phyloP scores from a whole-genome alignment of 2,329 filamentous ascomycete species.

The Xylariaceae sp. region DNA sequence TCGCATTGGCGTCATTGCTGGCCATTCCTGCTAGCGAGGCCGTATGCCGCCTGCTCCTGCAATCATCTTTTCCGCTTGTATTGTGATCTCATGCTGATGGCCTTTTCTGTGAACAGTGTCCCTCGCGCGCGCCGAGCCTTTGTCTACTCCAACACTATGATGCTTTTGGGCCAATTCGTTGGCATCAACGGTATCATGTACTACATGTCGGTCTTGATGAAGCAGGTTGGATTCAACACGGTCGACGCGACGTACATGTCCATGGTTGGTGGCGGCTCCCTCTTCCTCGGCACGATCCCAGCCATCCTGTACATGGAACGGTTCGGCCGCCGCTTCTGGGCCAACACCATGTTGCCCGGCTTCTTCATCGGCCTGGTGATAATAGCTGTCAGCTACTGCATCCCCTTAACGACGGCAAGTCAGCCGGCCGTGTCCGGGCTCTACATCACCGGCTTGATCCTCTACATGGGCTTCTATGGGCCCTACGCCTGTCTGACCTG shows the following conservation, averaged over 20 bases:
- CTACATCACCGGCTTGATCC: constrained; percentile 59
- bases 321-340: constrained; percentile 68
- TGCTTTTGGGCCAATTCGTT: constrained; percentile 62
- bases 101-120: too few relatives aligned
- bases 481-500: constrained; percentile 58
- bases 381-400: constrained; percentile 57
- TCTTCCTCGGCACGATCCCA: constrained; percentile 61
- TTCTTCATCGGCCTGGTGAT: constrained; percentile 64
- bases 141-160: constrained; percentile 63
- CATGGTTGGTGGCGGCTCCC: constrained; percentile 59
- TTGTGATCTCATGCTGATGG: too few relatives aligned
- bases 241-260: constrained; percentile 65
- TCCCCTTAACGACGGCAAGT: constrained; percentile 36
- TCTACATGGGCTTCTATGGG: constrained; percentile 64
- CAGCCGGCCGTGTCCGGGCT: constrained; percentile 43
- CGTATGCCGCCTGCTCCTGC: too few relatives aligned
- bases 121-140: constrained; percentile 59
- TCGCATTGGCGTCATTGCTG: too few relatives aligned
- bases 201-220: constrained; percentile 63
- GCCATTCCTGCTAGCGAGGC: too few relatives aligned
- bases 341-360: constrained; percentile 61
- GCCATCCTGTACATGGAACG: constrained; percentile 65
- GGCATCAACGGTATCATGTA: constrained; percentile 52
- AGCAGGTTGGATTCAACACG: constrained; percentile 57
- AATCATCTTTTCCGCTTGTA: too few relatives aligned